Conservation (phyloP, 495 filamentous ascomycete species). For the Tuber calosporum region DNA sequence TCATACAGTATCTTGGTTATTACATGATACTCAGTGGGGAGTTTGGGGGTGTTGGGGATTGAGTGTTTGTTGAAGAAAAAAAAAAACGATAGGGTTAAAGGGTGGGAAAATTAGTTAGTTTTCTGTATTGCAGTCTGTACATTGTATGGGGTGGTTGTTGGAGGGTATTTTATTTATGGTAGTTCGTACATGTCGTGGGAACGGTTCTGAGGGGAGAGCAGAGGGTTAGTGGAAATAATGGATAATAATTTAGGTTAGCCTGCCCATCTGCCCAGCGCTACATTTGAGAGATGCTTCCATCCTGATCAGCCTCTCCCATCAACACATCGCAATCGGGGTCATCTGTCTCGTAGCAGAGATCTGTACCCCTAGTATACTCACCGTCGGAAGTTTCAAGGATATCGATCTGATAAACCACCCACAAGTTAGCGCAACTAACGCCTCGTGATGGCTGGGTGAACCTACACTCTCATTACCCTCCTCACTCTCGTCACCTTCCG, state of each 20-base stretch:
- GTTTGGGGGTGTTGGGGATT: not conserved
- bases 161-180: not conserved
- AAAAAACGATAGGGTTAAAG: no score
- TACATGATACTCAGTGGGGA: not conserved
- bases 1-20: not conserved
- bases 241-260: not conserved
- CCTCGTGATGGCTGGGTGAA: not conserved
- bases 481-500: not conserved
- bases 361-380: not conserved
- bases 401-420: not conserved
- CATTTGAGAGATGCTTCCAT: not conserved
- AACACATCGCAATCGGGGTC: not conserved
- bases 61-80: no score
- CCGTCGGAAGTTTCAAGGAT: not conserved
- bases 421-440: not conserved
- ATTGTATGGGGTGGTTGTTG: not conserved
- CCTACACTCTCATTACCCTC: not conserved
- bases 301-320: not conserved
- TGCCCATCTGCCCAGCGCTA: not conserved
- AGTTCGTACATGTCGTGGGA: not conserved
- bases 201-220: not conserved
- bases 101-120: not conserved
- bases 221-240: not conserved
- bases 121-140: not conserved
- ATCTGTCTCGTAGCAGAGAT: not conserved